These are phyloP conservation scores for Clonostachys rosea DNA, from an alignment of 2,329 filamentous ascomycete species.

Conservation along the genomic window DNA sequence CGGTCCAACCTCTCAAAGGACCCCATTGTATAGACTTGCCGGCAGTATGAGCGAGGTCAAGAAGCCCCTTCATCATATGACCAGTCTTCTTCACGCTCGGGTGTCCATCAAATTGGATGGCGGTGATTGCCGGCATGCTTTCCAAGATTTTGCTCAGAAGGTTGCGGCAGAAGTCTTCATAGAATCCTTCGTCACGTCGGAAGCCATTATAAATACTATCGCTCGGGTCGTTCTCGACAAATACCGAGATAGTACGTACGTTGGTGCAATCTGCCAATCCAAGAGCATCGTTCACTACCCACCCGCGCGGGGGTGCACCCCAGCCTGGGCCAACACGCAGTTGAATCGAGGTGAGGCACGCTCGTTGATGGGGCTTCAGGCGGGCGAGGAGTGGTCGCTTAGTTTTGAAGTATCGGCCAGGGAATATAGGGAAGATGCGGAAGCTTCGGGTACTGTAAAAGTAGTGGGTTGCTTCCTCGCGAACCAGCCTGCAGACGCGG, in stretches of 20 bases:
- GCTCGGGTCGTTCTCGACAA: constrained; percentile 69
- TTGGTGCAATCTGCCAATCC: constrained; percentile 59
- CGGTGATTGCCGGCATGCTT: constrained; percentile 48
- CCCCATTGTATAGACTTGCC: constrained; percentile 61
- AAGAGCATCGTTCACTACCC: constrained; percentile 62
- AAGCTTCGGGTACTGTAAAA: constrained; percentile 62
- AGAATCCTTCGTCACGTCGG: constrained; percentile 61
- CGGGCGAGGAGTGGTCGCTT: constrained; percentile 68
- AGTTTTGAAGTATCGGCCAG: constrained; percentile 65
- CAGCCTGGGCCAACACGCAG: constrained; percentile 70
- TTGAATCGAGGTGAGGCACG: constrained; percentile 59
- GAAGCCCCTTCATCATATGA: constrained; percentile 57
- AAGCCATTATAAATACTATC: constrained; percentile 65
- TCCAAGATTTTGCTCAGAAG: constrained; percentile 53
- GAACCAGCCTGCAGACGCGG: constrained; percentile 54
- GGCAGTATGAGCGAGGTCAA: constrained; percentile 43
- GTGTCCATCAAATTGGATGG: constrained; percentile 67
- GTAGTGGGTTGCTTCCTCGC: constrained; percentile 57
- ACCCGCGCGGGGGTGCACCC: constrained; percentile 64
- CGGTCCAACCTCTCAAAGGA: constrained; percentile 60
- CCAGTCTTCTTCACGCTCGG: constrained; percentile 60
- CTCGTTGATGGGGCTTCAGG: constrained; percentile 55
- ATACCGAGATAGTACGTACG: constrained; percentile 57
- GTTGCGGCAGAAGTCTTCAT: constrained; percentile 59
- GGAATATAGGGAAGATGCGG: constrained; percentile 62